Evolutionary conservation across 139 green algal species (phyloP).

Genomic region (Limnomonas spitsbergensis): DNA sequence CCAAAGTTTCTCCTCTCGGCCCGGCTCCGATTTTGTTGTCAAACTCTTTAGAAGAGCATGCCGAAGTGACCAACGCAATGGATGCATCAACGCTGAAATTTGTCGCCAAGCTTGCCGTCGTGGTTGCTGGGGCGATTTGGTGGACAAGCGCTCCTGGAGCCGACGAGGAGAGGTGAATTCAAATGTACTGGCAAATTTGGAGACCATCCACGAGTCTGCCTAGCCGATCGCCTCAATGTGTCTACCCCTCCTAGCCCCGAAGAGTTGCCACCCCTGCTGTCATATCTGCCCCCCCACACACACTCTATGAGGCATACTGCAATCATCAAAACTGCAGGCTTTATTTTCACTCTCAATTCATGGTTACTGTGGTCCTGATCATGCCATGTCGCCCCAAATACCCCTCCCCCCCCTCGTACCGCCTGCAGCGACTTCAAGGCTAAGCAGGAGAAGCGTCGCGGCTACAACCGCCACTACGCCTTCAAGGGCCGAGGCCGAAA

Average conservation of each 20-base stretch:
- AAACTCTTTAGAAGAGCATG: too few relatives aligned
- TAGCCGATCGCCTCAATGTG: too few relatives aligned
- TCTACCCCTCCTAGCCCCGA: too few relatives aligned
- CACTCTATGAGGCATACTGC: background rate
- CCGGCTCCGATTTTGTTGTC: too few relatives aligned
- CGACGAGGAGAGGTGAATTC: constrained; percentile 46
- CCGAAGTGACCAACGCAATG: too few relatives aligned
- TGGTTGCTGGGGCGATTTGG: constrained; percentile 25
- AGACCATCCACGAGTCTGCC: background rate
- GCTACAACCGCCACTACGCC: constrained; percentile 54
- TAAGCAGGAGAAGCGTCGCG: constrained; percentile 40
- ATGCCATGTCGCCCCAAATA: background rate
- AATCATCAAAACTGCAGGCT: background rate
- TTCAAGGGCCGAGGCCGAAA: constrained; percentile 58
- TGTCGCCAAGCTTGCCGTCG: constrained; percentile 36
- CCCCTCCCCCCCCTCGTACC: background rate
- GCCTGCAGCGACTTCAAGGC: constrained; percentile 50
- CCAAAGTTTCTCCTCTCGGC: too few relatives aligned
- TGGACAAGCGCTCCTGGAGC: constrained; percentile 52
- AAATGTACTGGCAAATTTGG: background rate
- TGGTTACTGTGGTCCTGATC: background rate
- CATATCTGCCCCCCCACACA: too few relatives aligned
- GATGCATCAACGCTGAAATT: constrained; percentile 1
- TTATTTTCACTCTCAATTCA: too few relatives aligned
- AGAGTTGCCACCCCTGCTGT: too few relatives aligned